Evolutionary conservation across 768 basidiomycete species (phyloP).

Genomic region (Boletus patriciae): DNA sequence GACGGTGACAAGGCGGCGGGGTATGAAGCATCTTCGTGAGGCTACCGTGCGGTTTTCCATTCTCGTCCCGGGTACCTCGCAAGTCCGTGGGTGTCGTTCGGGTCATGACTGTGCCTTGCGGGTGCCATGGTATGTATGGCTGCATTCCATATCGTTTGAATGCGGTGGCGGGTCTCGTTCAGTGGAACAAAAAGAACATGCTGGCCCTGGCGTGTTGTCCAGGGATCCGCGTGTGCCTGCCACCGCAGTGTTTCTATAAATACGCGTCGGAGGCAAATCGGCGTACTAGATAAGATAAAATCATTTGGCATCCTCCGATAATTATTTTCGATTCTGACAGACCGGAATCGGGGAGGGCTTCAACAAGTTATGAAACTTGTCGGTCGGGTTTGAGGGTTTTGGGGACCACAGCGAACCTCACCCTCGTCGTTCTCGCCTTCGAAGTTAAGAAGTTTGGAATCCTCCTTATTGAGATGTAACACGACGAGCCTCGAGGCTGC

Average conservation of each 20-base stretch:
- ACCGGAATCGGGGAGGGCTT: too few relatives aligned
- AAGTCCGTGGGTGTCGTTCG: too few relatives aligned
- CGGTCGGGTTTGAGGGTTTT: too few relatives aligned
- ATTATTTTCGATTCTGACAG: too few relatives aligned
- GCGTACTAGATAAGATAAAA: constrained; percentile 13
- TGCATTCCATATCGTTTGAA: background rate
- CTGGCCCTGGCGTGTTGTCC: background rate
- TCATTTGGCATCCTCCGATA: too few relatives aligned
- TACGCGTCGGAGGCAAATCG: background rate
- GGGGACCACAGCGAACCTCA: too few relatives aligned
- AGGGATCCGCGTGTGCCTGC: constrained; percentile 3
- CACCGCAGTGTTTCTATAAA: background rate
- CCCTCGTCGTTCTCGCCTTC: background rate
- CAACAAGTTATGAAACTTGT: too few relatives aligned
- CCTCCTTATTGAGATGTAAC: background rate
- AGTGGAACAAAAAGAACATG: constrained; percentile 7
- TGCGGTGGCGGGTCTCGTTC: background rate
- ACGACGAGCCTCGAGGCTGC: constrained; percentile 18
- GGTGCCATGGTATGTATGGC: background rate
- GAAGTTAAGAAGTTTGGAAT: background rate
- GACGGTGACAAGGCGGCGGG: constrained; percentile 18
- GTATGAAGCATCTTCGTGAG: constrained; percentile 21
- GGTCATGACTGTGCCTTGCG: constrained; percentile 6
- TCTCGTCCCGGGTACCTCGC: background rate
- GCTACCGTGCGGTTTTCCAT: constrained; percentile 15